Percentiles rank a stretch among this genome's conserved stretches.
These are phyloP conservation scores for Thraustochytrium sp. DNA, from an alignment of 352 stramenopile genomes.

Conservation along the genomic window DNA sequence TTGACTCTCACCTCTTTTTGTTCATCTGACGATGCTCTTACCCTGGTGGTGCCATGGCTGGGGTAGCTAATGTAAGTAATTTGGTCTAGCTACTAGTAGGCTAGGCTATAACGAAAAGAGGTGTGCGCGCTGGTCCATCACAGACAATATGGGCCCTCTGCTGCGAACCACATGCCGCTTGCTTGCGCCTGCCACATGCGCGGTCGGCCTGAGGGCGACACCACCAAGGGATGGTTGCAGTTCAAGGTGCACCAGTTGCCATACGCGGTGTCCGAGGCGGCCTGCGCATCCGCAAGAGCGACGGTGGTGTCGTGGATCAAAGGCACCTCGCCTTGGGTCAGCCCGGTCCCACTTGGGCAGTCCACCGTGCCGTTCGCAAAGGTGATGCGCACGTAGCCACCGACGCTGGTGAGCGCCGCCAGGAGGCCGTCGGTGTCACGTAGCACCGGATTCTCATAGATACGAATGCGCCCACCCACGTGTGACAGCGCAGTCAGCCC, in stretches of 20 bases:
- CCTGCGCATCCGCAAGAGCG: neutral
- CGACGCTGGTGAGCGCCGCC: neutral
- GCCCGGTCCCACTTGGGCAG: neutral
- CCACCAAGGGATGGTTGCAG: neutral
- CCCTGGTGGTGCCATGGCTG: too few relatives aligned
- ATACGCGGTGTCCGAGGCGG: neutral
- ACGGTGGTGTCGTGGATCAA: slow-evolving; percentile 26
- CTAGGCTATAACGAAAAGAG: too few relatives aligned
- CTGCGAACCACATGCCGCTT: neutral
- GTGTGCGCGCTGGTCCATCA: too few relatives aligned
- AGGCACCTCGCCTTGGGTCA: neutral
- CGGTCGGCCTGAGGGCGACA: neutral
- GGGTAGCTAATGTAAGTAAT: too few relatives aligned
- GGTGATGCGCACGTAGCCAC: neutral
- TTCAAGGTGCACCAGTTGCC: slow-evolving; percentile 33
- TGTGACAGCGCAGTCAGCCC: neutral
- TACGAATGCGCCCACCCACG: neutral
- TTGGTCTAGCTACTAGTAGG: too few relatives aligned
- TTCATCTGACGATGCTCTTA: neutral
- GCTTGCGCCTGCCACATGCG: neutral
- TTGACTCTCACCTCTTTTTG: neutral
- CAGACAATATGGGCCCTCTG: neutral
- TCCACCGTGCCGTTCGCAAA: neutral
- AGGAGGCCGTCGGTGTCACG: neutral
- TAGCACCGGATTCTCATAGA: slow-evolving; percentile 12